Evolutionary conservation across 768 basidiomycete genomes (phyloP).

Genomic region (Podaxis sp.): DNA sequence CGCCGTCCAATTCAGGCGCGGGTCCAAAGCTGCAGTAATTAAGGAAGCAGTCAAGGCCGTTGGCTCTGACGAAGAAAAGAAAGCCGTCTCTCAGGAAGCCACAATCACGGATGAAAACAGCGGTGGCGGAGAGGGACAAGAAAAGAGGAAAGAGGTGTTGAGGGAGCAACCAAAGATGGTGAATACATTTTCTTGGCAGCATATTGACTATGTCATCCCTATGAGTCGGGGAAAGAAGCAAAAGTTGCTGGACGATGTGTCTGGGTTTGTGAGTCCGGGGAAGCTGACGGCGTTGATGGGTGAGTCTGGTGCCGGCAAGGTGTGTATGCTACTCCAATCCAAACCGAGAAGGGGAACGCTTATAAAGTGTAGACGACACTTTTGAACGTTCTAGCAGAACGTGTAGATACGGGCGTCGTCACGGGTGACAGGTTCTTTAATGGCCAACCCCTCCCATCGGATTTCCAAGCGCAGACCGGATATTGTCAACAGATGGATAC

Average conservation of each 20-base stretch:
- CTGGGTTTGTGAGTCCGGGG: constrained; percentile 80
- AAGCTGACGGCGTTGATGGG: constrained; percentile 81
- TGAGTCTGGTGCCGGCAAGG: constrained; percentile 48
- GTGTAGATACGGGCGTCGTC: constrained; percentile 46
- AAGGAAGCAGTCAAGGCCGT: constrained; percentile 29
- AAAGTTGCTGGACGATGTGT: constrained; percentile 66
- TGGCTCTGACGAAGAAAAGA: constrained; percentile 36
- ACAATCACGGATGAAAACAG: background rate
- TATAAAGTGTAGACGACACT: constrained; percentile 52
- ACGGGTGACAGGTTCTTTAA: constrained; percentile 56
- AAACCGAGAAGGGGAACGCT: background rate
- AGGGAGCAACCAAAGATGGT: constrained; percentile 43
- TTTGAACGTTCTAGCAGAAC: constrained; percentile 56
- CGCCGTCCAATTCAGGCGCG: constrained; percentile 68
- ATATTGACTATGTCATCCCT: constrained; percentile 65
- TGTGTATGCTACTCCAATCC: constrained; percentile 24
- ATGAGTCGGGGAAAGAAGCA: constrained; percentile 42
- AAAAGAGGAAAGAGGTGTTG: constrained; percentile 30
- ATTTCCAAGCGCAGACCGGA: constrained; percentile 72
- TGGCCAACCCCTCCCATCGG: constrained; percentile 47
- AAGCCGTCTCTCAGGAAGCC: background rate
- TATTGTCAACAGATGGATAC: constrained; percentile 89
- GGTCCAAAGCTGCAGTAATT: constrained; percentile 35
- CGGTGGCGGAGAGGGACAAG: constrained; percentile 17
- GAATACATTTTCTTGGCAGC: constrained; percentile 80